Evolutionary conservation across 768 basidiomycete genomes (phyloP).

Genomic region (Lentinula detonsa): DNA sequence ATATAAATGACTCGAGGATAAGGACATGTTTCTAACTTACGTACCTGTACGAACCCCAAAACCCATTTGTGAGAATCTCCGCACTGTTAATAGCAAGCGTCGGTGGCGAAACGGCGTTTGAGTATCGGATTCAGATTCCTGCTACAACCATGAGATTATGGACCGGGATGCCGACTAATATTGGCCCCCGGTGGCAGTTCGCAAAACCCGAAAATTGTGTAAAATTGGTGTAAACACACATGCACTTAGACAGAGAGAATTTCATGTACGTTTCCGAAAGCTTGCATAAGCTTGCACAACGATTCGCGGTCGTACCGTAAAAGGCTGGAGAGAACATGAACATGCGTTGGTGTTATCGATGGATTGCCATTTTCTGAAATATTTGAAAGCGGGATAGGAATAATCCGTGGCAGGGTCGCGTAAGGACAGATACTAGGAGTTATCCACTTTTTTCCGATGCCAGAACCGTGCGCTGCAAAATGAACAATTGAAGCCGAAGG

Average conservation of each 20-base stretch:
- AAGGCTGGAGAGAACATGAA: not conserved
- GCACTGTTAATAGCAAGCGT: slow-evolving; percentile 32
- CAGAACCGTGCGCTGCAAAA: too few relatives aligned
- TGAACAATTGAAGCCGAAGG: too few relatives aligned
- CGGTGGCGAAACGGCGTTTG: slow-evolving; percentile 37
- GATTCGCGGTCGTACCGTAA: not conserved
- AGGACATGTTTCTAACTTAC: not conserved
- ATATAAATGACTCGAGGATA: not conserved
- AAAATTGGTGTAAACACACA: not conserved
- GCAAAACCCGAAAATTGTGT: too few relatives aligned
- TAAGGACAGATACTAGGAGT: too few relatives aligned
- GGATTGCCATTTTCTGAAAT: not conserved
- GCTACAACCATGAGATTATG: slow-evolving; percentile 19
- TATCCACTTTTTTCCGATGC: too few relatives aligned
- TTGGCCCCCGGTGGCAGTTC: too few relatives aligned
- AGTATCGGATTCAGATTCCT: slow-evolving; percentile 24
- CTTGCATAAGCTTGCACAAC: not conserved
- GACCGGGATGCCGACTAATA: too few relatives aligned
- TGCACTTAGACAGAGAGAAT: not conserved
- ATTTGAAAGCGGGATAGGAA: not conserved
- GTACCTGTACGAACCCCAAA: not conserved
- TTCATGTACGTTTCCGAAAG: too few relatives aligned
- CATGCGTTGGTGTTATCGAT: too few relatives aligned
- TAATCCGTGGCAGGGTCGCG: not conserved
- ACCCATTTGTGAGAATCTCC: not conserved